Evolutionary conservation across 192 early-diverging fungal genomes (phyloP), one percentile per base, ranked within the genome.

Genomic region (Podila horticola): DNA sequence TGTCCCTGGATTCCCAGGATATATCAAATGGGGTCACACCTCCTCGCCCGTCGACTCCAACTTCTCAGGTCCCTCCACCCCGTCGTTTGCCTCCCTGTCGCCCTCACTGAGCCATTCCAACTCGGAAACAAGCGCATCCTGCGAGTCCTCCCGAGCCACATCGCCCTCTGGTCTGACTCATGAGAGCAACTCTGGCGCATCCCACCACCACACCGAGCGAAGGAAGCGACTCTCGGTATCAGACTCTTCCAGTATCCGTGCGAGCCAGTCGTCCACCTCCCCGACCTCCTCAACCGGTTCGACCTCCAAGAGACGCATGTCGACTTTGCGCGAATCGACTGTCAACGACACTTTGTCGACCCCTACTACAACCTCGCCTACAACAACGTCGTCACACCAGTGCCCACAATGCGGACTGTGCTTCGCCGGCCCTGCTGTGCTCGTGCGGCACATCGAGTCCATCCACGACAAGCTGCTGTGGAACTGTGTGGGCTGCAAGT

Each of bases 401-500:
- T 81, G 77, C 51, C 65, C 65, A 10, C 67, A 38, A 11, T 81
- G 77, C 19, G 57, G 62, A 8, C 66, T 64, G 19, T 65, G 67
- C 33, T 81, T 81, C 50, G 77, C 77, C 1, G 77, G 77, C 0
- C 77, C 77, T 5, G 77, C 77, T 19, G 77, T 81, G 30, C 22
- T 81, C 5, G 62, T 69, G 19, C 71, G 77, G 5, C 77, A 81
- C 34, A 63, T 81, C 30, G 77, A 81, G 48, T 81, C 77, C 1
- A 81, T 81, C 29, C 77, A 81, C 15, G 71, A 81, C 4, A 81
- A 81, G 31, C 66, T 81, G 45, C 71, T 81, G 15, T 81, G 77
- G 77, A 73, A 73, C 29, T 81, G 77, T 48, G 67, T 72, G 11
- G 77, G 77, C 3, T 81, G 77, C 71, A 81, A 81, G 36, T 81